phyloP scores from a whole-genome alignment of 1,139 yeast genomes.

The Blastobotrys buckinghamii region DNA sequence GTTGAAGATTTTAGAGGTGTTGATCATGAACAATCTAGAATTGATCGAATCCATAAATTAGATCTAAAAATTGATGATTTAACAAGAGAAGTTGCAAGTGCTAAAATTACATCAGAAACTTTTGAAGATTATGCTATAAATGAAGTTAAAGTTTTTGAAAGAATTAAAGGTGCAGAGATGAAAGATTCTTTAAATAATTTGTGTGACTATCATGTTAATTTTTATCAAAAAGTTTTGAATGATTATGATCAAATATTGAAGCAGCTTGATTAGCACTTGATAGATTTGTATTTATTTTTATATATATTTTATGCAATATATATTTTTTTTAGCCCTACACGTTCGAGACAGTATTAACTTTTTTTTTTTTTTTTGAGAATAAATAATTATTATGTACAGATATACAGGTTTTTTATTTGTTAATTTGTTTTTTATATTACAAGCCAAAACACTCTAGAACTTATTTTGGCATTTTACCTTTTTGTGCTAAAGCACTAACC shows the following conservation, averaged over 20 bases:
- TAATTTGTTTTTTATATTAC: no score
- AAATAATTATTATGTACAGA: no score
- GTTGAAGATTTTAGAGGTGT: constrained; percentile 57
- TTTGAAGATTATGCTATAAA: constrained; percentile 57
- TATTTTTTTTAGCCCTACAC: no score
- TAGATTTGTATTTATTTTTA: no score
- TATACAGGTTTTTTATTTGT: no score
- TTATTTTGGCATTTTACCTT: neutral
- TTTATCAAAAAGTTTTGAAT: constrained; percentile 63
- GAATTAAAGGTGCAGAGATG: constrained; percentile 71
- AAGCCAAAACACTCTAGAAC: no score
- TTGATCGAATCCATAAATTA: constrained; percentile 46
- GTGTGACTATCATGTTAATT: constrained; percentile 70
- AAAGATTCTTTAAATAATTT: constrained; percentile 61
- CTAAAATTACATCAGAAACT: constrained; percentile 65
- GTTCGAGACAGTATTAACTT: no score
- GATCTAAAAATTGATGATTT: constrained; percentile 56
- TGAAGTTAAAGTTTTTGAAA: constrained; percentile 80
- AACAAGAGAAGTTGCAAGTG: constrained; percentile 52
- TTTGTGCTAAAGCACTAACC: constrained; percentile 11
- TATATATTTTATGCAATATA: no score
- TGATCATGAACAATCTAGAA: constrained; percentile 50
- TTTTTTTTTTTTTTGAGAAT: neutral
- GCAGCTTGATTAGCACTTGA: neutral
- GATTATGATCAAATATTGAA: constrained; percentile 49